Percentiles rank a stretch among this genome's conserved stretches.
Conservation (phyloP, 305 asterid genomes). For the Fraxinus greggii region DNA sequence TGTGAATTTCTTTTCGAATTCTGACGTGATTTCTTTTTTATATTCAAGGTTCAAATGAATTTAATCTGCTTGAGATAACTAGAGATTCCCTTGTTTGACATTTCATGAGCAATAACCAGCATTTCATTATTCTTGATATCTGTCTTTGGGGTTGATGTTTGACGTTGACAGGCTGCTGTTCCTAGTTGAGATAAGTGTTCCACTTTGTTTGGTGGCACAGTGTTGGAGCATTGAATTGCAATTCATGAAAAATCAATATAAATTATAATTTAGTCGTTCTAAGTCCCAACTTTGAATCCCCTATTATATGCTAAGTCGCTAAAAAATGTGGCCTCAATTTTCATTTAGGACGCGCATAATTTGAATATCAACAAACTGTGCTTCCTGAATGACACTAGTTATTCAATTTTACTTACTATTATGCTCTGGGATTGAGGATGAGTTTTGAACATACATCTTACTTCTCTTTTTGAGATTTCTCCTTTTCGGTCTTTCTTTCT, state of each 20-base stretch:
- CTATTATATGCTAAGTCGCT: background rate
- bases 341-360: background rate
- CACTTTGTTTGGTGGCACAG: background rate
- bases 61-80: background rate
- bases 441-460: background rate
- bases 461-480: background rate
- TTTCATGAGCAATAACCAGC: background rate
- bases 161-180: background rate
- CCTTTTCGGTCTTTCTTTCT: background rate
- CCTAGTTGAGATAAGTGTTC: background rate
- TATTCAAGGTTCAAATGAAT: background rate
- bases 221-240: background rate
- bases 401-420: background rate
- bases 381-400: background rate
- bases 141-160: background rate
- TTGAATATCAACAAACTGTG: background rate
- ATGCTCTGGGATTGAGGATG: background rate
- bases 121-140: background rate
- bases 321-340: background rate
- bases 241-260: background rate
- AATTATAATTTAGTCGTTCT: background rate
- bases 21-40: background rate
- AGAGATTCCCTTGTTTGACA: background rate
- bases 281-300: background rate
- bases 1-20: background rate